Evolutionary conservation across 768 basidiomycete species (phyloP), one percentile per base, ranked within the genome.

Genomic region (Cubamyces sp.): DNA sequence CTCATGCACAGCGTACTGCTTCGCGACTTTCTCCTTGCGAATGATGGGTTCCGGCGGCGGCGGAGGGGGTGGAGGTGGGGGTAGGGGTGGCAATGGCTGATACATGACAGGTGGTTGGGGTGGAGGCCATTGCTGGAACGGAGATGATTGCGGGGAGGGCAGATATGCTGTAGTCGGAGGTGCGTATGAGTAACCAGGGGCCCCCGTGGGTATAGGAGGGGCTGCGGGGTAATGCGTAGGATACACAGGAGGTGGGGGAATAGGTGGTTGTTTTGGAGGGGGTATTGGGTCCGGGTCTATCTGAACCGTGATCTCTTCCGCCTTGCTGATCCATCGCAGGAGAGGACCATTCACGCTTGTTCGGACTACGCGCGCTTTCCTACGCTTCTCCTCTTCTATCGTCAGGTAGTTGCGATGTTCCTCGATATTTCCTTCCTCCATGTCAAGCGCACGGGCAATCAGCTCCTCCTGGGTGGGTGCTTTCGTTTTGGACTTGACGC

Each of bases 311-410:
- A 81, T 74, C 40, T 86, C 80, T 72, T 92, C 92, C 23, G 72
- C 75, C 58, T 77, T 82, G 69, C 89, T 92, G 25, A 91, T 72
- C 87, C 87, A 92, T 50, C 90, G 81, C 37, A 94, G 59, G 26
- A 90, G 73, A 3, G 90, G 90, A 0, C 89, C 92, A 26, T 85
- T 77, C 8, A 88, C 78, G 12, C 78, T 72, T n/a, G 81, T 77
- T 46, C 88, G 85, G 28, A 87, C 83, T 25, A 87, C 86, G 14
- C 78, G 76, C 25, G 84, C 87, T 34, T 84, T 84, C 69, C 83
- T 86, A 8, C 92, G 84, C 66, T 91, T 92, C 74, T 92, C 91
- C 69, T 92, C 92, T 67, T 96, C 94, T 2, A 85, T 74, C 52
- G 81, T 83, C 28, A 95, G 84, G 69, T 94, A 95, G 66, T 93